These are phyloP conservation scores for Trapa bicornis DNA, from an alignment of 345 rosid species.

Conservation along the genomic window DNA sequence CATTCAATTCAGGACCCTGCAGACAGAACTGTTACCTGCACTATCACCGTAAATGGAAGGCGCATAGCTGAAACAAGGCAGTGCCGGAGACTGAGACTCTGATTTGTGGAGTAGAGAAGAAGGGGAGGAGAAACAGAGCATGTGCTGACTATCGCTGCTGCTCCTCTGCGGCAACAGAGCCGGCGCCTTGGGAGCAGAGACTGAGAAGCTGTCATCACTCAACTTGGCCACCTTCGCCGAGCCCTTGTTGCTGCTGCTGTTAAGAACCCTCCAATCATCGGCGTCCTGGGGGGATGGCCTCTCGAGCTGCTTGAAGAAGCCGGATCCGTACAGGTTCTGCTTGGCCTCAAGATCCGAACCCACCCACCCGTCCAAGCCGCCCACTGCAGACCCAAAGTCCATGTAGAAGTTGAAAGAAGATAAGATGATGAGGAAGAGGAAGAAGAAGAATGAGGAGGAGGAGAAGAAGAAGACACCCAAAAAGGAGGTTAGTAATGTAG, in stretches of 20 bases:
- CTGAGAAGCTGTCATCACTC: slow-evolving; percentile 17
- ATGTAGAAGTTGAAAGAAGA: background rate
- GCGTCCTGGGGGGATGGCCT: slow-evolving; percentile 14
- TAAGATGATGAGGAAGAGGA: background rate
- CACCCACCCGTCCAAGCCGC: background rate
- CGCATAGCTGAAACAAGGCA: slow-evolving; percentile 34
- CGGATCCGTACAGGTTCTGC: slow-evolving; percentile 47
- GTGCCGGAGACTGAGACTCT: slow-evolving; percentile 21
- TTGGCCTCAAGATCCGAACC: slow-evolving; percentile 40
- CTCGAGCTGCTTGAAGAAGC: slow-evolving; percentile 45
- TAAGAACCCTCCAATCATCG: slow-evolving; percentile 26
- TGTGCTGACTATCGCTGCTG: slow-evolving; percentile 22
- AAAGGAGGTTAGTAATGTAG: background rate
- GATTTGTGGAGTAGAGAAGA: slow-evolving; percentile 27
- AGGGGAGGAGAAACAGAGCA: slow-evolving; percentile 34
- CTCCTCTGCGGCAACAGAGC: slow-evolving; percentile 6
- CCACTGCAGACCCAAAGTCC: background rate
- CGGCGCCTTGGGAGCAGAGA: slow-evolving; percentile 21
- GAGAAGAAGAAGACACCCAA: background rate
- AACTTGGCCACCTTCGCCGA: slow-evolving; percentile 29
- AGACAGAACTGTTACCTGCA: background rate
- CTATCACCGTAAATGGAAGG: slow-evolving; percentile 21
- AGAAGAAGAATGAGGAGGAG: background rate
- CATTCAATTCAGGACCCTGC: no score
- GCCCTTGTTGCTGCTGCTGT: background rate